Evolutionary conservation across 2,329 filamentous ascomycete genomes (phyloP).

Genomic region (Cladosporium velox): DNA sequence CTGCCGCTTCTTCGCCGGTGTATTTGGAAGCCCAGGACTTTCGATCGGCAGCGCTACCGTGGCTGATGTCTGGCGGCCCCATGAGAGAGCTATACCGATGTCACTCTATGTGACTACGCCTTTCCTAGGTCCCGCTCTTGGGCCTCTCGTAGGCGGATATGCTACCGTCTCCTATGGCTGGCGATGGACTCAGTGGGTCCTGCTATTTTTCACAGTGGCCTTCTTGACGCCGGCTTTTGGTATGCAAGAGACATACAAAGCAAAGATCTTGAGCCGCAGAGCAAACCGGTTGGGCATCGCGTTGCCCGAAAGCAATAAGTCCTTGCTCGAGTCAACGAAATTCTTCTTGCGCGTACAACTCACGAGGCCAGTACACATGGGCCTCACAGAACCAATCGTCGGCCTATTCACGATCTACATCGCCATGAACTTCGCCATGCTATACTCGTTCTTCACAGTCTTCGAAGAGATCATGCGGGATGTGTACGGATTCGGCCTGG

Average conservation of each 20-base stretch:
- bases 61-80: conserved; percentile 26
- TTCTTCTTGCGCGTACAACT: conserved; percentile 29
- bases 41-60: conserved; percentile 27
- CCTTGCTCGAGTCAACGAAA: conserved; percentile 29
- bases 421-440: conserved; percentile 29
- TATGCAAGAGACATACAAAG: conserved; percentile 56
- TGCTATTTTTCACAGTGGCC: conserved; percentile 33
- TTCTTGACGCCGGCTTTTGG: conserved; percentile 37
- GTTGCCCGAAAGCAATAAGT: conserved; percentile 24
- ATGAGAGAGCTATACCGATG: conserved; percentile 26
- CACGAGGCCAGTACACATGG: conserved; percentile 33
- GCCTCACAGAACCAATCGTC: conserved; percentile 38
- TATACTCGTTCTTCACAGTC: conserved; percentile 31
- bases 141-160: conserved; percentile 43
- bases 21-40: conserved; percentile 65
- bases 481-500: conserved; percentile 28
- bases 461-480: conserved; percentile 29
- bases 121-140: conserved; percentile 41
- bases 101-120: conserved; percentile 34
- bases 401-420: conserved; percentile 27
- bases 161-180: conserved; percentile 25
- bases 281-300: conserved; percentile 33
- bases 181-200: conserved; percentile 34
- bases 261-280: conserved; percentile 42
- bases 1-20: conserved; percentile 69